phyloP scores from a whole-genome alignment of 306 rosid species.

The Medicago arabica region DNA sequence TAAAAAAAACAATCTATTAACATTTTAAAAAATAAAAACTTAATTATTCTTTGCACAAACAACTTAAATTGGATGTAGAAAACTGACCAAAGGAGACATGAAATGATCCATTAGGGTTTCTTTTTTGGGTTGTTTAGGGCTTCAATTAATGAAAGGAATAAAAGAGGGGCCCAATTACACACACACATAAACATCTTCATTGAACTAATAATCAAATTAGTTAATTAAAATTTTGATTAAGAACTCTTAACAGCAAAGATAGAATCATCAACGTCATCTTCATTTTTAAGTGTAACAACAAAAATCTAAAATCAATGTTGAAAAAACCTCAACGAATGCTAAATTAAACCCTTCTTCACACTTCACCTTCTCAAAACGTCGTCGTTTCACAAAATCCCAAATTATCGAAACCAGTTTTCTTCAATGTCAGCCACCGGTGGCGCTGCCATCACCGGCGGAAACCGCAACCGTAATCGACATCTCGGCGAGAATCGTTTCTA shows the following conservation, averaged over 20 bases:
- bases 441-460: constrained; percentile 61
- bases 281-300: not conserved
- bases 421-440: constrained; percentile 80
- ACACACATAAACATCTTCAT: no score
- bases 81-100: no score
- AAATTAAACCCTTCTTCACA: constrained; percentile 33
- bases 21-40: no score
- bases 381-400: constrained; percentile 34
- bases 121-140: no score
- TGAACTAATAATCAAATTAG: not conserved
- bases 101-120: no score
- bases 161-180: no score
- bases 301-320: constrained; percentile 1
- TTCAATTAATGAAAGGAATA: no score
- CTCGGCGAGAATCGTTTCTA: constrained; percentile 79
- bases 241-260: not conserved
- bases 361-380: constrained; percentile 40
- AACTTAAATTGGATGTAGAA: no score
- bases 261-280: not conserved
- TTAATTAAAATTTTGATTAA: not conserved
- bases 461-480: constrained; percentile 53
- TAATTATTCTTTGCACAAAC: no score
- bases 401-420: constrained; percentile 17
- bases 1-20: no score
- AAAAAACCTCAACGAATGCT: not conserved